Evolutionary conservation across 768 basidiomycete genomes (phyloP).

Genomic region (Xerocomus spinulosus): DNA sequence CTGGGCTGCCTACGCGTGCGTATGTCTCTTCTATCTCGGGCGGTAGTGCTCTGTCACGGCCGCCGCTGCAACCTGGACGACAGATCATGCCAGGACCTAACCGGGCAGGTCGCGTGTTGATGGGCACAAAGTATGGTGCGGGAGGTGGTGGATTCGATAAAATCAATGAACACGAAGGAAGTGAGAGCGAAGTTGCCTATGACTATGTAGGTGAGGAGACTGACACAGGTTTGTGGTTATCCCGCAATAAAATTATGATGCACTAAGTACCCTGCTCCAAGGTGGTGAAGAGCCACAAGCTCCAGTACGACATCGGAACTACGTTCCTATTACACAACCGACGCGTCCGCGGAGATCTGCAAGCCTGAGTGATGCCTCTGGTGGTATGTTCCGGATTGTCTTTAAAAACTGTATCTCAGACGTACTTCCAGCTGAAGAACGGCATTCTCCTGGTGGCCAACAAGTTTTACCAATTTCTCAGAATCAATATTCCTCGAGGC

Average conservation of each 20-base stretch:
- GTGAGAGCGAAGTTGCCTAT: conserved; percentile 37
- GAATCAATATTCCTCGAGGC: conserved; percentile 31
- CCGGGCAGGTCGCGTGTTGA: conserved; percentile 49
- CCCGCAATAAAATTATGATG: conserved; percentile 8
- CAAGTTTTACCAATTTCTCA: conserved; percentile 16
- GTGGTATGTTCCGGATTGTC: conserved; percentile 21
- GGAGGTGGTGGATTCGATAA: conserved; percentile 40
- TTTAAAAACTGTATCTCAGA: conserved; percentile 25
- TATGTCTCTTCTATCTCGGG: conserved; percentile 27
- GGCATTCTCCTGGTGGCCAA: conserved; percentile 20
- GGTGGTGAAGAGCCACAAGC: conserved; percentile 29
- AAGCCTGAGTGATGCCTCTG: conserved; percentile 62
- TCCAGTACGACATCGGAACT: conserved; percentile 24
- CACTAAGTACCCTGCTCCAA: conserved; percentile 24
- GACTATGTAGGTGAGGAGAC: conserved; percentile 35
- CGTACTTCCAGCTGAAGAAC: conserved; percentile 26
- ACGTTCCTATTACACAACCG: conserved; percentile 33
- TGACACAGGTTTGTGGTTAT: conserved; percentile 33
- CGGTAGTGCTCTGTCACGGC: conserved; percentile 35
- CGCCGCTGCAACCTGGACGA: conserved; percentile 37
- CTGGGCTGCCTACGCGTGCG: conserved; percentile 30
- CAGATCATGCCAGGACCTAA: conserved; percentile 43
- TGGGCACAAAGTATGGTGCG: conserved; percentile 33
- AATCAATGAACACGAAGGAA: conserved; percentile 43
- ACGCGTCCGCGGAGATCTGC: conserved; percentile 71